Conservation (phyloP, 495 filamentous ascomycete genomes). For the Xylaria intraflava region DNA sequence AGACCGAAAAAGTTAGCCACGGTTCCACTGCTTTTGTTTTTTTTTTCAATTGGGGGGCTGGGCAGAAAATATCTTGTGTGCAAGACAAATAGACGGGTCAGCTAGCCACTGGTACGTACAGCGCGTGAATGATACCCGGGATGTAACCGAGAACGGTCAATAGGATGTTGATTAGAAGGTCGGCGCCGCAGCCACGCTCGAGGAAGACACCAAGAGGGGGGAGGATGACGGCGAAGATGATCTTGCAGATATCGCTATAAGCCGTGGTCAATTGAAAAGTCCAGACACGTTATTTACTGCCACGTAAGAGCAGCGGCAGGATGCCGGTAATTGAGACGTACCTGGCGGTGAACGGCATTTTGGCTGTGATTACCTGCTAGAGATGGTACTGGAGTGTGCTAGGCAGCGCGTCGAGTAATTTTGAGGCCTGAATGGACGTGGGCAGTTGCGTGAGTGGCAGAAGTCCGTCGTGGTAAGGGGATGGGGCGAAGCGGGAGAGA, state of each 20-base stretch:
- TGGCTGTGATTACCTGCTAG: conserved; percentile 8
- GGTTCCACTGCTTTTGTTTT: background rate
- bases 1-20: conserved; percentile 11
- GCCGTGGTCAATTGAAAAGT: background rate
- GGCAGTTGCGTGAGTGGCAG: too few species aligned
- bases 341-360: conserved; percentile 55
- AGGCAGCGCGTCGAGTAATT: background rate
- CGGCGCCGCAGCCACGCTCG: conserved; percentile 74
- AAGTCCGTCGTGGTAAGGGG: too few species aligned
- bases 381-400: background rate
- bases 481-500: too few species aligned
- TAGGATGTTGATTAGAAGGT: conserved; percentile 81
- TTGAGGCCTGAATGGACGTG: background rate
- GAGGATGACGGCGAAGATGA: conserved; percentile 78
- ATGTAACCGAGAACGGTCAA: conserved; percentile 79
- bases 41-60: background rate
- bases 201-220: conserved; percentile 90
- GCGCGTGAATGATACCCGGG: conserved; percentile 66
- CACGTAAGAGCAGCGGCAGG: background rate
- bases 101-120: conserved; percentile 42
- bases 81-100: too few species aligned
- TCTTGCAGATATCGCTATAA: conserved; percentile 77
- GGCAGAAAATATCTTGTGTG: background rate
- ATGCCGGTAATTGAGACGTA: conserved; percentile 22
- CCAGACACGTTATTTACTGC: too few species aligned